phyloP scores from a whole-genome alignment of 305 asterid genomes.

The Fraxinus sp. region DNA sequence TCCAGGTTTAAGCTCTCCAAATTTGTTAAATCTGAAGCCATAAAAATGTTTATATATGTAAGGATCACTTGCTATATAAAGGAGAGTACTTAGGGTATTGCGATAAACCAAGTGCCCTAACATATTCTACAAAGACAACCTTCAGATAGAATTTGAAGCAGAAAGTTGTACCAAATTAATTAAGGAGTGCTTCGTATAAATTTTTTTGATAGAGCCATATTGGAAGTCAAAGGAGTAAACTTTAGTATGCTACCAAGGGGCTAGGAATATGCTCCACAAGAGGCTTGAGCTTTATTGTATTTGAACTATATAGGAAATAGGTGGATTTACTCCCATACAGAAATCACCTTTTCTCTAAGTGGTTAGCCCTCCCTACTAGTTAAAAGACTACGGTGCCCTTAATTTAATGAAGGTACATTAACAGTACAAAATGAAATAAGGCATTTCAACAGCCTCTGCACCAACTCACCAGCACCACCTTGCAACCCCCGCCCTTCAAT shows the following conservation, averaged over 20 bases:
- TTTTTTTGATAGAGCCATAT: not conserved
- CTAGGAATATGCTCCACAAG: not conserved
- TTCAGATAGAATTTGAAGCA: not conserved
- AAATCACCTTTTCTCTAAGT: not conserved
- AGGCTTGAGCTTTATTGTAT: not conserved
- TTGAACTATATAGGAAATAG: not conserved
- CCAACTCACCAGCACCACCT: not conserved
- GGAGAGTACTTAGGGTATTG: not conserved
- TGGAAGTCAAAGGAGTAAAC: not conserved
- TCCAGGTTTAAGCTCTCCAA: slow-evolving; percentile 95
- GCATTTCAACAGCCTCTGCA: not conserved
- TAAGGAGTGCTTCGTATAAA: not conserved
- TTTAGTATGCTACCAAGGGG: not conserved
- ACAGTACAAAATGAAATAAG: not conserved
- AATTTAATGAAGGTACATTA: not conserved
- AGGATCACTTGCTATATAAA: not conserved
- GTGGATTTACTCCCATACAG: not conserved
- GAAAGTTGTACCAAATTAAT: not conserved
- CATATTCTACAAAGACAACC: not conserved
- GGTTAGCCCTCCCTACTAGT: not conserved
- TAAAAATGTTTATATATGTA: not conserved
- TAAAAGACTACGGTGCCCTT: not conserved
- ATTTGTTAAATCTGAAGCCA: slow-evolving; percentile 53
- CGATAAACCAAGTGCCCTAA: not conserved
- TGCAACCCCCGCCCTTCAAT: not conserved